These are phyloP conservation scores for Penicillium argentinense DNA, from an alignment of 495 filamentous ascomycete species.

Conservation along the genomic window DNA sequence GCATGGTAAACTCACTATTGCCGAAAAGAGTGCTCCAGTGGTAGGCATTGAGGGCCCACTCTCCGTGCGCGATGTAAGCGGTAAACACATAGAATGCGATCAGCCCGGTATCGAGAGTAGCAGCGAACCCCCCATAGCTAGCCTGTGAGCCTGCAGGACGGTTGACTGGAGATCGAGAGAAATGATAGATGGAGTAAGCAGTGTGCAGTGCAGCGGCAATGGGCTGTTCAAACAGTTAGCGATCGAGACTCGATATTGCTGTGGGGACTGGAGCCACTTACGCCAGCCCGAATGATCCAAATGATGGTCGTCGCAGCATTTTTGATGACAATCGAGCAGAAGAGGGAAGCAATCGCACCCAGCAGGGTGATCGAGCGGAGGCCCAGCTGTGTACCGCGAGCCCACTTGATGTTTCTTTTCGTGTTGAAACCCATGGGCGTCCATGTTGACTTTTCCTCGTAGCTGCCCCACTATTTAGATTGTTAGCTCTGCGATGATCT, in stretches of 20 bases:
- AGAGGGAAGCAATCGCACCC: slow-evolving; percentile 66
- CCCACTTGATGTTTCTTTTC: slow-evolving; percentile 66
- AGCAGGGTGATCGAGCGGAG: slow-evolving; percentile 65
- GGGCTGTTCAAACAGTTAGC: slow-evolving; percentile 48
- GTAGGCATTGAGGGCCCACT: slow-evolving; percentile 41
- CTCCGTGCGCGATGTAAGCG: slow-evolving; percentile 53
- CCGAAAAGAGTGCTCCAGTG: slow-evolving; percentile 65
- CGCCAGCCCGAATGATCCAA: slow-evolving; percentile 77
- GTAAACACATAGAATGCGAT: slow-evolving; percentile 78
- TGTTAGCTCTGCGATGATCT: slow-evolving; percentile 11
- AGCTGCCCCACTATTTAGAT: slow-evolving; percentile 36
- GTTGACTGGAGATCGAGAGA: slow-evolving; percentile 61
- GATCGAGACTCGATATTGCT: too few relatives aligned
- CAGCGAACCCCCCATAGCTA: slow-evolving; percentile 81
- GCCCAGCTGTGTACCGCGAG: slow-evolving; percentile 63
- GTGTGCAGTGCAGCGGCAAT: slow-evolving; percentile 68
- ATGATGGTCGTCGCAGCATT: slow-evolving; percentile 57
- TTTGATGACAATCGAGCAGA: slow-evolving; percentile 71
- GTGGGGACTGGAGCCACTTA: slow-evolving; percentile 40
- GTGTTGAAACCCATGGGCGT: slow-evolving; percentile 69
- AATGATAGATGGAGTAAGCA: slow-evolving; percentile 76
- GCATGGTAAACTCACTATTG: slow-evolving; percentile 43
- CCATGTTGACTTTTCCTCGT: slow-evolving; percentile 50
- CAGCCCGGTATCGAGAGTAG: slow-evolving; percentile 66
- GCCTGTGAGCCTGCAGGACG: slow-evolving; percentile 75